Evolutionary conservation across 2,329 filamentous ascomycete genomes (phyloP), one percentile per base, ranked within the genome.

Genomic region (Volutella citrinella): DNA sequence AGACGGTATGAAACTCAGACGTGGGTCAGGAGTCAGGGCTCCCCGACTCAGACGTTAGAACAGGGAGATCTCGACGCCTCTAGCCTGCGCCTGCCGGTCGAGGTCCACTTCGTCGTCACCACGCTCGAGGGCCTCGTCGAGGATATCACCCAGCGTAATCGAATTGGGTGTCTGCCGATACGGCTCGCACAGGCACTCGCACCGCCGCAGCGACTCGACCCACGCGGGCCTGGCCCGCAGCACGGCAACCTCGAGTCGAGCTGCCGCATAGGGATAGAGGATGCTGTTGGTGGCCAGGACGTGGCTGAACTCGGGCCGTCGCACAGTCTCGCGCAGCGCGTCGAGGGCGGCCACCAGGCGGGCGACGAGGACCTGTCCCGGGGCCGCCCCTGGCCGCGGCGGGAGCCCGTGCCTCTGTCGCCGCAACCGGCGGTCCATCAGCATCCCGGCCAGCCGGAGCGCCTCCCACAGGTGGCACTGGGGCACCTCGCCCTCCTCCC

Each of bases 391-490:
- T 1, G 36, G 34, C 0, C 31, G 27, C 2, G 5, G 3, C 7
- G 28, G 2, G 4, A n/a, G n/a, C n/a, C n/a, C n/a, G n/a, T n/a
- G n/a, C n/a, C 5, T 15, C 7, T 9, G 9, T 26, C 16, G 37
- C 12, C 29, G 42, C 10, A 36, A 27, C 10, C 51, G 31, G 2
- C 53, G 49, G n/a, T 28, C 26, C 6, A 49, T 37, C 6, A 57
- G 14, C 4, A 57, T 42, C 0, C 50, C 54, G 4, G 54, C 34
- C 16, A 53, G 21, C 2, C 54, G 46, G 34, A 47, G 56, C 1
- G 51, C 42, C 13, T 57, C 54, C 54, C 54, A 57, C 4, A 56
- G 42, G 20, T 56, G 52, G 18, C 45, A 49, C 16, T 55, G 53
- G 3, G 48, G 46, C 15, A 54, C 34, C 19, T 50, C 39, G 1